Conservation (phyloP, 306 rosid genomes). For the Dicorynia guianensis region DNA sequence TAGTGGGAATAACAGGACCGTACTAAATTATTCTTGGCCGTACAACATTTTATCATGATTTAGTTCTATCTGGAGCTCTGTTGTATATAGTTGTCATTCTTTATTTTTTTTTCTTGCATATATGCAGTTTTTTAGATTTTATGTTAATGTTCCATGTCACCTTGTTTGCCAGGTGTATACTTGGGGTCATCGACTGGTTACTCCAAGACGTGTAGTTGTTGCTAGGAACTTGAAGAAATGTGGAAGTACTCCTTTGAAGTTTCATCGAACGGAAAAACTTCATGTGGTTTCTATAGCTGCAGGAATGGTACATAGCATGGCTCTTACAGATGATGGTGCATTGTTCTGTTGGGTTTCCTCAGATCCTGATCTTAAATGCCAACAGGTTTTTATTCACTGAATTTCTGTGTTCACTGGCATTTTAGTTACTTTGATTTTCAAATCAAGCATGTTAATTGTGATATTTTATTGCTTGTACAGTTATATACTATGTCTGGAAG, state of each 20-base stretch:
- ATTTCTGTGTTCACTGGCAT: slow-evolving; percentile 8
- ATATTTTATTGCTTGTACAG: slow-evolving; percentile 43
- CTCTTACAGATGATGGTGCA: slow-evolving; percentile 89
- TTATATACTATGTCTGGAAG: slow-evolving; percentile 75
- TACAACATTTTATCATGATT: slow-evolving; percentile 9
- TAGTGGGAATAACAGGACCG: too few relatives aligned
- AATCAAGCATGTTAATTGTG: slow-evolving; percentile 23
- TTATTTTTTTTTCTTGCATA: not conserved
- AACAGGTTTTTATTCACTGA: slow-evolving; percentile 65
- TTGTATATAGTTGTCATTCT: not conserved
- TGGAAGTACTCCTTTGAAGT: slow-evolving; percentile 78
- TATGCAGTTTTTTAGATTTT: slow-evolving; percentile 26
- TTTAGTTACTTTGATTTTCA: slow-evolving; percentile 18
- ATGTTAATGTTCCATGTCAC: slow-evolving; percentile 28
- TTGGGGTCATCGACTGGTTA: slow-evolving; percentile 97
- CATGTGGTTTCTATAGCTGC: slow-evolving; percentile 81
- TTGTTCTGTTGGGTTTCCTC: slow-evolving; percentile 92
- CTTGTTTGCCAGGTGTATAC: slow-evolving; percentile 78
- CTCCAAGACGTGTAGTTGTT: slow-evolving; percentile 85
- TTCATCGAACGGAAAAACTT: slow-evolving; percentile 81
- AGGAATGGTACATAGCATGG: slow-evolving; percentile 85
- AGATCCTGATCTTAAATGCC: slow-evolving; percentile 88
- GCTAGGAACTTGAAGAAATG: slow-evolving; percentile 87
- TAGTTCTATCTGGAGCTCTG: slow-evolving; percentile 12
- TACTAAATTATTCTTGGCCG: slow-evolving; percentile 12